These are phyloP conservation scores for Annulohypoxylon stygium DNA, from an alignment of 495 filamentous ascomycete species.

Conservation along the genomic window DNA sequence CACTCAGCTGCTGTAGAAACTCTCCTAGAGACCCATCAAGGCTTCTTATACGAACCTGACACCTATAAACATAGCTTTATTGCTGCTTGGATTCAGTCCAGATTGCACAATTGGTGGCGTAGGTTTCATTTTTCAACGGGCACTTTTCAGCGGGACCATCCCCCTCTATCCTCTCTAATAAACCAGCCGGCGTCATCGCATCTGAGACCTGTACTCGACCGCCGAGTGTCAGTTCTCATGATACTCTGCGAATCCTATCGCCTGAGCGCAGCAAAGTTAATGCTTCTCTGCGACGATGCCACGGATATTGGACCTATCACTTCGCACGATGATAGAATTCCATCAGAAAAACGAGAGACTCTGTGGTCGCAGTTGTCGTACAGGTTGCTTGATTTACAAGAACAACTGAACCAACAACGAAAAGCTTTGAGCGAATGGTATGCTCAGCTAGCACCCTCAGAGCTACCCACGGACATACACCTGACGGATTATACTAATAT, in stretches of 20 bases:
- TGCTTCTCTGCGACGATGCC: neutral
- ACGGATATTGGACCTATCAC: neutral
- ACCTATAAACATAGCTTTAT: neutral
- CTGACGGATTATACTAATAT: neutral
- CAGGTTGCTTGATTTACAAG: neutral
- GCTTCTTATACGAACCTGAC: neutral
- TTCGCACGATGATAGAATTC: neutral
- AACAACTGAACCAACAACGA: conserved; percentile 1
- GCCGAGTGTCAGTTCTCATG: neutral
- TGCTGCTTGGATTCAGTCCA: neutral
- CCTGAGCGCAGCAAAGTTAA: neutral
- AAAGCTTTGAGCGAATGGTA: neutral
- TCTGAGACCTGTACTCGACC: neutral
- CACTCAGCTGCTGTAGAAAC: conserved; percentile 2
- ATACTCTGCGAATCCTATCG: conserved; percentile 13
- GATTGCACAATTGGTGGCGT: conserved; percentile 9
- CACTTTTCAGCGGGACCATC: neutral
- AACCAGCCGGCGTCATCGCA: neutral
- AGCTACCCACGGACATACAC: neutral
- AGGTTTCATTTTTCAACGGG: conserved; percentile 3
- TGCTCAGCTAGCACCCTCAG: neutral
- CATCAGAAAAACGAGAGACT: neutral
- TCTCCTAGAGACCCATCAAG: neutral
- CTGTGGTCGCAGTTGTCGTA: neutral
- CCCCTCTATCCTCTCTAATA: neutral